Evolutionary conservation across 1,139 yeast genomes (phyloP), one percentile per base, ranked within the genome.

Genomic region (Yamadazyma spencermartinsiae): DNA sequence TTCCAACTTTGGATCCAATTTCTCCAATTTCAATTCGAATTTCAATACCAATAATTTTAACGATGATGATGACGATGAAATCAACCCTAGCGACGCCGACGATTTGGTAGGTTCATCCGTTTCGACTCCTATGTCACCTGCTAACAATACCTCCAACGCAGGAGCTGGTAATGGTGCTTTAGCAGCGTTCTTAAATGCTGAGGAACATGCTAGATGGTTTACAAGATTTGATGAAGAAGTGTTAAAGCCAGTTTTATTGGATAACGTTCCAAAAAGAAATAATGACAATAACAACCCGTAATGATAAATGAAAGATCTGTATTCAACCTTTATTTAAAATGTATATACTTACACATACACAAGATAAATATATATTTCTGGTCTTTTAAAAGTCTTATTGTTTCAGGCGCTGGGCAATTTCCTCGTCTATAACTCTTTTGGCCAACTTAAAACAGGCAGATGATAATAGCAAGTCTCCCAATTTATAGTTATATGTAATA

Each of bases 191-290:
- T 54, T 72, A 30, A 75, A 78, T 46, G 80, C 86, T 5, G 94
- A 85, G 51, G 88, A 83, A 44, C 87, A 83, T 44, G 86, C 94
- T 10, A 81, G 80, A 54, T 92, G 99, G 97, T 92, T 92, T 61
- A 82, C 88, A 18, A 84, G 81, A 52, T 87, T 92, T 58, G 99
- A 92, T 58, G 96, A 92, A 51, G 86, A 88, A 56, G 94, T 92
- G n/a, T 74, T 92, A 50, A 94, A 92, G 60, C 99, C 99, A 0
- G 98, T 92, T 0, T 74, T 92, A 42, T 73, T 92, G 46, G 98
- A 92, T 53, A 72, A 65, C 35, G 41, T 61, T 25, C 68, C 69
- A 4, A 46, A 49, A 24, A 46, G 45, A 33, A 40, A 46, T 42
- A 38, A 40, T 25, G 45, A 39, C 29, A 46, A 45, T 18, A 45